Percentiles rank a stretch among this genome's conserved stretches.
phyloP scores from a whole-genome alignment of 108 stramenopile species.

The Fistulifera pelliculosa region DNA sequence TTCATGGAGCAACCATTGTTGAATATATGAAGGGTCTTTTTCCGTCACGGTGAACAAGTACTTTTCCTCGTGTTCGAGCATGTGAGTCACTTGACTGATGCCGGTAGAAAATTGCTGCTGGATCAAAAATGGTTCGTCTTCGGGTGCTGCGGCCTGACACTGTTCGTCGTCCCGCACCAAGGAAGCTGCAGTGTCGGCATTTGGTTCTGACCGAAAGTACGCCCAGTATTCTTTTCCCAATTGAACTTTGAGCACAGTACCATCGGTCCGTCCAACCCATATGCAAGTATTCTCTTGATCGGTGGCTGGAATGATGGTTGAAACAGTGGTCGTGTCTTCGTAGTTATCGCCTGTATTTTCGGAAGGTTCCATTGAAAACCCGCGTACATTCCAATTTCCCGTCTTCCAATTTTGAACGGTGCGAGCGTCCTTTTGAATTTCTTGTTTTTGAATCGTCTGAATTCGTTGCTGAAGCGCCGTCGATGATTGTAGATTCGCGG shows the following conservation, averaged over 20 bases:
- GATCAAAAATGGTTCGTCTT: not conserved
- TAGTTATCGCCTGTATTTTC: not conserved
- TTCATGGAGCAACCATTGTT: constrained; percentile 2
- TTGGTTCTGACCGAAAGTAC: constrained; percentile 15
- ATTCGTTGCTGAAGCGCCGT: constrained; percentile 4
- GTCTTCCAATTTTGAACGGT: constrained; percentile 16
- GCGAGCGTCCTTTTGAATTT: constrained; percentile 2
- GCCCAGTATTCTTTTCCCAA: constrained; percentile 44
- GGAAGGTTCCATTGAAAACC: constrained; percentile 16
- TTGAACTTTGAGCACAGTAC: constrained; percentile 34
- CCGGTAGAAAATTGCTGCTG: not conserved
- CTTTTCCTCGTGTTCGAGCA: not conserved
- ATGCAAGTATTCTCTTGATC: not conserved
- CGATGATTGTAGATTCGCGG: not conserved
- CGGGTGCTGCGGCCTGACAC: not conserved
- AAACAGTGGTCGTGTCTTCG: not conserved
- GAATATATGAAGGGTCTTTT: not conserved
- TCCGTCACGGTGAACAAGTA: not conserved
- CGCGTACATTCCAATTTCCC: constrained; percentile 28
- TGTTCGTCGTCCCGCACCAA: constrained; percentile 4
- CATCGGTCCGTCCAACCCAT: constrained; percentile 45
- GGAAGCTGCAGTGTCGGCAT: no score
- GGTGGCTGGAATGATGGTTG: not conserved
- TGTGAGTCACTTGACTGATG: not conserved
- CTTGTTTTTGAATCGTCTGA: constrained; percentile 4